Evolutionary conservation across 768 basidiomycete genomes (phyloP).

Genomic region (Lactarius sanguifluus): DNA sequence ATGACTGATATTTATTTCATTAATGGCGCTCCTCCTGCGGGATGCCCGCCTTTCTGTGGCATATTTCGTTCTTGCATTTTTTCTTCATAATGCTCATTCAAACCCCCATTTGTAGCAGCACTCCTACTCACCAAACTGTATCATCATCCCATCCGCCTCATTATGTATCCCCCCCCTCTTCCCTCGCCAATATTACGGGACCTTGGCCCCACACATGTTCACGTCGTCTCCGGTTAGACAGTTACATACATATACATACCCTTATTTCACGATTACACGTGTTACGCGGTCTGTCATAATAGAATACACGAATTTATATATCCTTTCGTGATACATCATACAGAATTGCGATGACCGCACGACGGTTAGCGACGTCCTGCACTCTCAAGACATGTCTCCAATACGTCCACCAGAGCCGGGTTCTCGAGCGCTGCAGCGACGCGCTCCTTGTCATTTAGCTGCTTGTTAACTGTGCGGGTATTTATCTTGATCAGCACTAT

Average conservation of each 20-base stretch:
- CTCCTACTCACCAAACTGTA: constrained; percentile 17
- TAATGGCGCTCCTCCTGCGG: constrained; percentile 1
- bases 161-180: constrained; percentile 6
- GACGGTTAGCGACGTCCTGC: constrained; percentile 21
- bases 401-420: constrained; percentile 75
- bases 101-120: constrained; percentile 22
- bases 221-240: constrained; percentile 24
- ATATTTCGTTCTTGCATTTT: constrained; percentile 14
- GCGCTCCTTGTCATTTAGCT: constrained; percentile 97
- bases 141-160: constrained; percentile 8
- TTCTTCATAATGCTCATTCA: constrained; percentile 5
- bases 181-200: not conserved
- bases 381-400: constrained; percentile 69
- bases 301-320: not conserved
- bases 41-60: constrained; percentile 5
- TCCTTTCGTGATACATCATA: not conserved
- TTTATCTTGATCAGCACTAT: not conserved
- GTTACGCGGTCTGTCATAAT: not conserved
- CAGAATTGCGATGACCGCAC: not conserved
- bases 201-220: not conserved
- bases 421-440: constrained; percentile 98
- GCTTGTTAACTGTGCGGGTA: constrained; percentile 79
- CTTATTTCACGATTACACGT: constrained; percentile 7
- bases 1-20: constrained; percentile 45
- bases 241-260: constrained; percentile 16